Evolutionary conservation across 1,284 basidiomycete genomes (phyloP).

Genomic region (Apiotrichum akiyoshidainum): DNA sequence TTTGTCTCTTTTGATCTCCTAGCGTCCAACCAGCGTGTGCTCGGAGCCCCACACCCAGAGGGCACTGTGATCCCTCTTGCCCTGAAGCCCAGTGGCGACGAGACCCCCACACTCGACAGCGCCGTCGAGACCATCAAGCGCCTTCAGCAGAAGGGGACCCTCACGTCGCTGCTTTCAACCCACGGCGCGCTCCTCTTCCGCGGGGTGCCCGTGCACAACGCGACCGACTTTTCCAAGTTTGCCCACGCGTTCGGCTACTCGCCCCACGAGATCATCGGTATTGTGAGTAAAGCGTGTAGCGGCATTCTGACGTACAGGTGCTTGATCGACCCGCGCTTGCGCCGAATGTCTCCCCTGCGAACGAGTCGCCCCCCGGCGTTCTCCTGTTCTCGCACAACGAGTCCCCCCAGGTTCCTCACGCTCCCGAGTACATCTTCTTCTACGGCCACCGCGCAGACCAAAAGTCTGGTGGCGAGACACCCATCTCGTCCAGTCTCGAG

Average conservation of each 20-base stretch:
- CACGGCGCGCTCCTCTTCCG: constrained; percentile 23
- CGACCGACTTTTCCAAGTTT: constrained; percentile 10
- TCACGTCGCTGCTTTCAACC: constrained; percentile 13
- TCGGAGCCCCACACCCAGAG: constrained; percentile 57
- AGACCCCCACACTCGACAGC: constrained; percentile 1
- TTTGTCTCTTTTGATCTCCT: constrained; percentile 47
- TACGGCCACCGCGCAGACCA: constrained; percentile 9
- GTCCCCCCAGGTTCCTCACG: constrained; percentile 19
- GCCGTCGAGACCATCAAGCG: constrained; percentile 7
- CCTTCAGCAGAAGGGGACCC: constrained; percentile 2
- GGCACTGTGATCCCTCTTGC: constrained; percentile 12
- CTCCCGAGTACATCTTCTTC: constrained; percentile 23
- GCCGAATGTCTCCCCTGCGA: constrained; percentile 22
- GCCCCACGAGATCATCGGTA: constrained; percentile 22
- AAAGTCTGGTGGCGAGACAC: constrained; percentile 19
- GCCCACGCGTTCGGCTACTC: constrained; percentile 15
- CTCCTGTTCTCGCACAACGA: constrained; percentile 25
- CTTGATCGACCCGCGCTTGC: constrained; percentile 17
- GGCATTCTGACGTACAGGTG: not conserved
- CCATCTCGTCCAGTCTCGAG: constrained; percentile 15
- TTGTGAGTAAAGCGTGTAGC: not conserved
- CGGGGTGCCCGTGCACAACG: constrained; percentile 8
- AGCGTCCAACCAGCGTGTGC: constrained; percentile 73
- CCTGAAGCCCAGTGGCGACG: constrained; percentile 2
- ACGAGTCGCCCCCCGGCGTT: constrained; percentile 15